Percentiles rank a stretch among this genome's conserved stretches.
phyloP scores from a whole-genome alignment of 1,139 yeast genomes.

The Suhomyces terraborum region DNA sequence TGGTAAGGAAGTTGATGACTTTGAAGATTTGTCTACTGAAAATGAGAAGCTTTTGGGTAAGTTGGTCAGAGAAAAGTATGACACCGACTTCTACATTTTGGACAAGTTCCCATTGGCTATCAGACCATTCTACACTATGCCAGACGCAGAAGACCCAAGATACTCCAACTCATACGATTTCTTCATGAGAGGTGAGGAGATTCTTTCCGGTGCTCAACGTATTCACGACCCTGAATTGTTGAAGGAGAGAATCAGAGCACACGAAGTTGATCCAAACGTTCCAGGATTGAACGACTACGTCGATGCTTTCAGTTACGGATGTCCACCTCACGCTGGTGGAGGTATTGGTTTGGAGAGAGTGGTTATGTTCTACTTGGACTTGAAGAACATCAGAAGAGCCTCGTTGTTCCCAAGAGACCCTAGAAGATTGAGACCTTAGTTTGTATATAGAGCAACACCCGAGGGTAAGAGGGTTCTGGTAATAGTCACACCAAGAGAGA shows the following conservation, averaged over 20 bases:
- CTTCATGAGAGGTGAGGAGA: slow-evolving; percentile 99
- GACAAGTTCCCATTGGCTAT: slow-evolving; percentile 97
- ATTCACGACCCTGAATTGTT: slow-evolving; percentile 88
- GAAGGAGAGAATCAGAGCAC: slow-evolving; percentile 76
- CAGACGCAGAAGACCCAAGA: slow-evolving; percentile 86
- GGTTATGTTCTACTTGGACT: slow-evolving; percentile 94
- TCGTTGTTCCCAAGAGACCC: slow-evolving; percentile 99
- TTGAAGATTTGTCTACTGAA: slow-evolving; percentile 89
- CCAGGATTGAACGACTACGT: slow-evolving; percentile 90
- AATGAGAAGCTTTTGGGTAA: slow-evolving; percentile 92
- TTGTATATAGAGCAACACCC: slow-evolving; percentile 2
- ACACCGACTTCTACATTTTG: slow-evolving; percentile 95
- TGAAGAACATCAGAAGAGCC: slow-evolving; percentile 97
- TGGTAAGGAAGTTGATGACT: slow-evolving; percentile 81
- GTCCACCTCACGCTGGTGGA: slow-evolving; percentile 99
- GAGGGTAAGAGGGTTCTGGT: background rate
- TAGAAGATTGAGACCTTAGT: slow-evolving; percentile 80
- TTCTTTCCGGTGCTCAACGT: slow-evolving; percentile 98
- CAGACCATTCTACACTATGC: slow-evolving; percentile 99
- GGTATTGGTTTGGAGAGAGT: slow-evolving; percentile 99
- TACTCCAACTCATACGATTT: slow-evolving; percentile 96
- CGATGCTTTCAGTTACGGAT: slow-evolving; percentile 90
- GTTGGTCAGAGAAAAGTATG: slow-evolving; percentile 87
- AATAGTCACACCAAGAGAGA: background rate
- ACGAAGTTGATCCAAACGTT: slow-evolving; percentile 76